Conservation (phyloP, 805 yeast genomes). For the Lipomyces sp. region DNA sequence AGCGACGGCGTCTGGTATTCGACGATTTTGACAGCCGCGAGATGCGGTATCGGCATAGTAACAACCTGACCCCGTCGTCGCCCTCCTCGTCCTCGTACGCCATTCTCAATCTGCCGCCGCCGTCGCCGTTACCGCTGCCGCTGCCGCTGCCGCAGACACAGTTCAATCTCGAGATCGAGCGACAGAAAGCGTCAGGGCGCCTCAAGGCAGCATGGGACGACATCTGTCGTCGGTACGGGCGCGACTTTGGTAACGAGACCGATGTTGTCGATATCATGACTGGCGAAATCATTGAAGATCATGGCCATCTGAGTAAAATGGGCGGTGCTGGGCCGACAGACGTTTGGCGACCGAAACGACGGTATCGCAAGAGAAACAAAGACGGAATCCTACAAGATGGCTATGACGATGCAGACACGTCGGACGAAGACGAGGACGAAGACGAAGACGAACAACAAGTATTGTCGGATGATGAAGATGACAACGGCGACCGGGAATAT, state of each 20-base stretch:
- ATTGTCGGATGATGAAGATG: constrained; percentile 3
- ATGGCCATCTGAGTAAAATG: constrained; percentile 60
- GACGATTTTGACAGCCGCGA: too few species aligned
- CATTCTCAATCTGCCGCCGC: neutral
- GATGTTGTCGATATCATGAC: constrained; percentile 60
- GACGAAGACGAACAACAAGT: neutral
- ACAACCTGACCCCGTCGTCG: too few species aligned
- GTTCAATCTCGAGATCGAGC: constrained; percentile 25
- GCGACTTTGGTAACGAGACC: constrained; percentile 45
- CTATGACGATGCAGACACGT: constrained; percentile 7
- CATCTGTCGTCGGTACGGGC: constrained; percentile 45
- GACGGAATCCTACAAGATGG: constrained; percentile 6
- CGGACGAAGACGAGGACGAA: constrained; percentile 10
- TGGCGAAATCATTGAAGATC: constrained; percentile 65
- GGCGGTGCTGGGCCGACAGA: neutral
- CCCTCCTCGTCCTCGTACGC: neutral
- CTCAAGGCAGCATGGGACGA: constrained; percentile 45
- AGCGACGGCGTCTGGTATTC: neutral
- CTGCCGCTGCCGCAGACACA: too few species aligned
- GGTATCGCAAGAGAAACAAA: constrained; percentile 6
- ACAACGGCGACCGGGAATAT: neutral
- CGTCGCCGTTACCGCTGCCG: neutral
- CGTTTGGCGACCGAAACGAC: constrained; percentile 7
- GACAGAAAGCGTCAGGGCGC: constrained; percentile 26
- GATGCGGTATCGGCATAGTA: neutral